Conservation (phyloP, 345 rosid genomes). For the Citrus sinensis region DVS_A1.0 CM039163.1:44967001-44967500, state of each 20-base stretch:
- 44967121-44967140: constrained; percentile 97
- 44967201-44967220: constrained; percentile 64
- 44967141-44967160: constrained; percentile 95
- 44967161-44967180: constrained; percentile 67
- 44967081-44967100: constrained; percentile 96
- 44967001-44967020: background rate
- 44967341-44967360: background rate
- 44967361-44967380: background rate
- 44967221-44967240: constrained; percentile 85
- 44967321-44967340: background rate
- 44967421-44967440: background rate
- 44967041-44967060: background rate
- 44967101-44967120: constrained; percentile 81
- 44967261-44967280: background rate
- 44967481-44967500: background rate
- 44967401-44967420: background rate
- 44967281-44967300: background rate
- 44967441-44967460: background rate
- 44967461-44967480: background rate
- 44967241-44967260: constrained; percentile 1
- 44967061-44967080: constrained; percentile 45
- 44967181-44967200: constrained; percentile 59
- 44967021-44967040: background rate
- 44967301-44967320: background rate
- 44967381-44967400: background rate